Conservation (phyloP, 148 eudicot species). For the Nyssa sinensis region DNA sequence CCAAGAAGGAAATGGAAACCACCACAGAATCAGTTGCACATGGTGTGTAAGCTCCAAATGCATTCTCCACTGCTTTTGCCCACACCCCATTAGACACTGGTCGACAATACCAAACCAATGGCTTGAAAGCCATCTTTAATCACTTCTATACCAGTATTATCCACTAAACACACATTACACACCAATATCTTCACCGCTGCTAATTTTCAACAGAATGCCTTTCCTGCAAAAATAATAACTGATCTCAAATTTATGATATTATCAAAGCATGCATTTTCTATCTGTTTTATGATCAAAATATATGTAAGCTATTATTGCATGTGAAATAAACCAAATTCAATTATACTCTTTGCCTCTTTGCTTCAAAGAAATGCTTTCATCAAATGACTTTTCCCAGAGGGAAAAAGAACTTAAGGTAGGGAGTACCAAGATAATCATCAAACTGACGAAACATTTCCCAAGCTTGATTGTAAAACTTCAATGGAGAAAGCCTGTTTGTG, state of each 20-base stretch:
- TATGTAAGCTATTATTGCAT: neutral
- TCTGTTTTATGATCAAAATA: neutral
- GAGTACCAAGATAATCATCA: too few relatives aligned
- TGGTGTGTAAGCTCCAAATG: conserved; percentile 87
- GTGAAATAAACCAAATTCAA: neutral
- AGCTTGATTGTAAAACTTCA: neutral
- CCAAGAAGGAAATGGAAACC: conserved; percentile 57
- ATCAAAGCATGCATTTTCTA: too few relatives aligned
- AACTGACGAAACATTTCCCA: too few relatives aligned
- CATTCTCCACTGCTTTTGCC: conserved; percentile 75
- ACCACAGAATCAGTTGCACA: conserved; percentile 78
- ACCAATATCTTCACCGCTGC: neutral
- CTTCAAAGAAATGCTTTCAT: neutral
- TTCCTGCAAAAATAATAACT: neutral
- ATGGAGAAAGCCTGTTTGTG: neutral
- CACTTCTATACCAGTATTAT: conserved; percentile 1
- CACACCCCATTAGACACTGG: conserved; percentile 87
- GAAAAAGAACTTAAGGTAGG: too few relatives aligned
- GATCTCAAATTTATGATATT: too few relatives aligned
- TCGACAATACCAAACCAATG: conserved; percentile 83
- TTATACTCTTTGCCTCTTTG: neutral
- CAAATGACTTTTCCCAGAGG: neutral
- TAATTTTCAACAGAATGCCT: neutral
- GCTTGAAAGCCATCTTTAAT: conserved; percentile 63
- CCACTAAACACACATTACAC: conserved; percentile 1